Conservation (phyloP, 192 early-diverging fungal species). For the Podila verticillata region DNA sequence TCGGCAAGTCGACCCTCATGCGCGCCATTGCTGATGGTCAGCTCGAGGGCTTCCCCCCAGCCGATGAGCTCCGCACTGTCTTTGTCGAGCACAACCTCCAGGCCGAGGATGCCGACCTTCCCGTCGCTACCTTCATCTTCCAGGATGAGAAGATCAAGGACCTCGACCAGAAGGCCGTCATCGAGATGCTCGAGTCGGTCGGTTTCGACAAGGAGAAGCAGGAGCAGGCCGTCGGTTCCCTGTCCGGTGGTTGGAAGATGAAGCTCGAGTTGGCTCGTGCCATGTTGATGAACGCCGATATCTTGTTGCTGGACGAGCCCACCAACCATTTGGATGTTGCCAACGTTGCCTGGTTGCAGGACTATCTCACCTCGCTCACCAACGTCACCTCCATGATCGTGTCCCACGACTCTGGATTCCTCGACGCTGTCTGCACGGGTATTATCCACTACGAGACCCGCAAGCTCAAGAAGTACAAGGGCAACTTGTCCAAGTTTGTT, state of each 20-base stretch:
- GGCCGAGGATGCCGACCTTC: slow-evolving; percentile 75
- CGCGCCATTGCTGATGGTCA: slow-evolving; percentile 86
- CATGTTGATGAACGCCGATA: slow-evolving; percentile 87
- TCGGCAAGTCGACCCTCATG: slow-evolving; percentile 89
- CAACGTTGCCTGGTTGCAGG: slow-evolving; percentile 66
- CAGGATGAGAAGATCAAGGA: slow-evolving; percentile 65
- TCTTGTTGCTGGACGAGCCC: slow-evolving; percentile 86
- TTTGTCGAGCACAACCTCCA: slow-evolving; percentile 85
- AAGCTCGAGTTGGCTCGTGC: slow-evolving; percentile 89
- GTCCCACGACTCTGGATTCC: slow-evolving; percentile 88
- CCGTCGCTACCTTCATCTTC: slow-evolving; percentile 74
- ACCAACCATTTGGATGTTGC: slow-evolving; percentile 87
- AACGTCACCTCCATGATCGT: slow-evolving; percentile 87
- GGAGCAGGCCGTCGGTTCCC: slow-evolving; percentile 73
- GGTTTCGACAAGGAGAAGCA: slow-evolving; percentile 76
- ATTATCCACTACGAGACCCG: slow-evolving; percentile 86
- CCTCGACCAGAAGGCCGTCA: slow-evolving; percentile 60
- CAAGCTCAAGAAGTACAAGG: slow-evolving; percentile 80
- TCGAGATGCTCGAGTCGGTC: slow-evolving; percentile 63
- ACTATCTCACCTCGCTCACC: slow-evolving; percentile 76
- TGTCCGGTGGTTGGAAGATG: slow-evolving; percentile 94
- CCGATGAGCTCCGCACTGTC: slow-evolving; percentile 76
- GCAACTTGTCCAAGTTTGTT: slow-evolving; percentile 85
- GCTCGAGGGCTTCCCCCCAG: slow-evolving; percentile 76
- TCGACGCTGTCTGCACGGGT: slow-evolving; percentile 82